phyloP scores from a whole-genome alignment of 495 filamentous ascomycete genomes.

The Filosporella fistucella region DNA sequence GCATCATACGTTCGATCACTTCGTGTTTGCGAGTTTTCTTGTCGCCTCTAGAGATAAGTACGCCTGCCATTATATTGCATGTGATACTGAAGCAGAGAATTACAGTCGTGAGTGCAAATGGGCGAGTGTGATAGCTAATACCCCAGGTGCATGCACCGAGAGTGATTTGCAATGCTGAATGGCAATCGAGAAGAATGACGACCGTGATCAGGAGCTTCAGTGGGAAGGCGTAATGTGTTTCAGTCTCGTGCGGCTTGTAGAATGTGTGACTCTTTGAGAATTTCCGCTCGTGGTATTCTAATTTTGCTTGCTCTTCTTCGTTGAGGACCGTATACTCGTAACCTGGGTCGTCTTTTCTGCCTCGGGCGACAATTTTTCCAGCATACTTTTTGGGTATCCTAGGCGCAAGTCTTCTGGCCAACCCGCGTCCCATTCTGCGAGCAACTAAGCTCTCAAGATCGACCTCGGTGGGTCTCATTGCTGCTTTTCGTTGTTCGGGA shows the following conservation, averaged over 20 bases:
- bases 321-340: slow-evolving; percentile 50
- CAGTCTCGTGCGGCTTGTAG: slow-evolving; percentile 79
- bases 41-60: slow-evolving; percentile 69
- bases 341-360: not conserved
- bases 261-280: slow-evolving; percentile 75
- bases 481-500: slow-evolving; percentile 33
- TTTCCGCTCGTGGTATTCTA: slow-evolving; percentile 68
- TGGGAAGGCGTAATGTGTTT: slow-evolving; percentile 74
- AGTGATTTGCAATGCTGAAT: slow-evolving; percentile 68
- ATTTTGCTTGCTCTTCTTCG: slow-evolving; percentile 52
- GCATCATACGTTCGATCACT: slow-evolving; percentile 65
- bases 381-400: slow-evolving; percentile 11
- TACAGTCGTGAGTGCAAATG: slow-evolving; percentile 65
- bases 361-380: slow-evolving; percentile 7
- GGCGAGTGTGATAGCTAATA: slow-evolving; percentile 56
- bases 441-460: slow-evolving; percentile 42
- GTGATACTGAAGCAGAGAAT: slow-evolving; percentile 72
- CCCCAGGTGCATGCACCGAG: slow-evolving; percentile 73
- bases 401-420: slow-evolving; percentile 7
- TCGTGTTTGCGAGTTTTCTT: slow-evolving; percentile 72
- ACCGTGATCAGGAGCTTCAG: slow-evolving; percentile 63
- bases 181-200: slow-evolving; percentile 69
- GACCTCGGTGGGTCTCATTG: slow-evolving; percentile 35
- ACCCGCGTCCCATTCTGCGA: slow-evolving; percentile 15
- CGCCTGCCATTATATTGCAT: slow-evolving; percentile 63